These are phyloP conservation scores for Suillus weaverae DNA, from an alignment of 768 basidiomycete species.

Conservation along the genomic window DNA sequence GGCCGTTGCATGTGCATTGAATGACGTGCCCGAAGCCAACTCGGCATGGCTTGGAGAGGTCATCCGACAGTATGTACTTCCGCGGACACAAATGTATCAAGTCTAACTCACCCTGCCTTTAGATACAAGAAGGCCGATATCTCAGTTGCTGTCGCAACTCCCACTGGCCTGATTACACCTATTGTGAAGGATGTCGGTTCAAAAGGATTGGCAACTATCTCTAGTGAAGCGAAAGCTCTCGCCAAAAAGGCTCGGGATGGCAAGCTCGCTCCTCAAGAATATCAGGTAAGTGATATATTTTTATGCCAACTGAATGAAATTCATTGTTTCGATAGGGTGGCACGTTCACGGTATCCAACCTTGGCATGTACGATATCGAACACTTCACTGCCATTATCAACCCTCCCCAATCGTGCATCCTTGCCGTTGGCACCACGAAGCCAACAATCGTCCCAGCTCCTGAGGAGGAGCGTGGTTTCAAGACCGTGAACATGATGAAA, in stretches of 20 bases:
- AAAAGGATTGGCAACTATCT: conserved; percentile 92
- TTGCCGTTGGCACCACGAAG: conserved; percentile 88
- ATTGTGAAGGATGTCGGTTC: conserved; percentile 92
- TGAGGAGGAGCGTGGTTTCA: conserved; percentile 93
- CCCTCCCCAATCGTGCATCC: conserved; percentile 95
- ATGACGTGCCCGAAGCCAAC: conserved; percentile 97
- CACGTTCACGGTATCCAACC: conserved; percentile 97
- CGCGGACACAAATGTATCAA: neutral
- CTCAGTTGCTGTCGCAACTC: conserved; percentile 94
- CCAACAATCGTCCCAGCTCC: conserved; percentile 85
- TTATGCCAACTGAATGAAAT: neutral
- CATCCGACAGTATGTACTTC: conserved; percentile 79
- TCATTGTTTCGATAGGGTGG: conserved; percentile 62
- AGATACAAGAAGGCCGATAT: conserved; percentile 98
- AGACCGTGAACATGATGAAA: conserved; percentile 89
- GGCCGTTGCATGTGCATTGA: conserved; percentile 85
- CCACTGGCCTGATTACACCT: conserved; percentile 94
- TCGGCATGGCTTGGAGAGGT: conserved; percentile 96
- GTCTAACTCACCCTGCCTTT: conserved; percentile 9
- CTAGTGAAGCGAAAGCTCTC: conserved; percentile 86
- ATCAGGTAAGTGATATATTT: conserved; percentile 65
- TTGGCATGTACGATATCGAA: conserved; percentile 95
- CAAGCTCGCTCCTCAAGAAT: conserved; percentile 92
- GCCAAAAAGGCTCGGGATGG: conserved; percentile 97
- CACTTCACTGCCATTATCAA: conserved; percentile 99